Base-by-base conservation (phyloP, 2,329 filamentous ascomycete species). In the Thelonectria olida region DNA sequence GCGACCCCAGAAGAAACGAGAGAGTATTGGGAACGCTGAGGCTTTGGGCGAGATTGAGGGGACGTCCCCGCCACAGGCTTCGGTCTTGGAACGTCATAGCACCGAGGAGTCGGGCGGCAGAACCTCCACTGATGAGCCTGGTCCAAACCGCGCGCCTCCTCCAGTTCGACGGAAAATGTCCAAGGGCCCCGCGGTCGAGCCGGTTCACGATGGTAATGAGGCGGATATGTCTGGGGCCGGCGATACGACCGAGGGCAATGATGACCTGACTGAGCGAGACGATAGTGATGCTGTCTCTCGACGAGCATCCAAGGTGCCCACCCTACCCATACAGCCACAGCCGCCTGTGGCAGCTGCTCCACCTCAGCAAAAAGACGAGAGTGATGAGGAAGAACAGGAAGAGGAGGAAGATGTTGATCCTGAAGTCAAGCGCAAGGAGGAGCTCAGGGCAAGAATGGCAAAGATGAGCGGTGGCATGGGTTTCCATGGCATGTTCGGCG, bases 391-490 rank as follows among this genome's bases (percentile, higher is more conserved):
- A 92, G 86, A 85, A 3, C 87, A 85, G 10, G 87, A 87, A 19
- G 91, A 93, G 28, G 92, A 94, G 48, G 92, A 94, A 25, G 92
- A 97, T 15, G 82, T 96, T 52, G 94, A 98, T 72, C 93, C 93
- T 1, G 96, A 99, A 75, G 84, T 92, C 20, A 89, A 88, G 67
- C 90, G 94, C 53, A 92, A 90, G 74, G 89, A 97, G 78, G 95
- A 97, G 75, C 83, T 99, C 28, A 88, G 96, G 62, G 93, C 96
- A 63, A 89, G 96, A 70, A 99, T 99, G 93, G 96, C 96, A 45
- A 97, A 97, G 80, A 96, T 99, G 91, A 97, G 95, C 68, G 95
- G 95, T 56, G 95, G 95, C 20, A 97, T 97, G 92, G 93, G 93
- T 47, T 97, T 98, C 90, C 89, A 93, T 74, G 92, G 93, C 70